Evolutionary conservation across 129 eudicot genomes (phyloP), one percentile per base, ranked within the genome.

Genomic region (Ambrosia trifida): DNA sequence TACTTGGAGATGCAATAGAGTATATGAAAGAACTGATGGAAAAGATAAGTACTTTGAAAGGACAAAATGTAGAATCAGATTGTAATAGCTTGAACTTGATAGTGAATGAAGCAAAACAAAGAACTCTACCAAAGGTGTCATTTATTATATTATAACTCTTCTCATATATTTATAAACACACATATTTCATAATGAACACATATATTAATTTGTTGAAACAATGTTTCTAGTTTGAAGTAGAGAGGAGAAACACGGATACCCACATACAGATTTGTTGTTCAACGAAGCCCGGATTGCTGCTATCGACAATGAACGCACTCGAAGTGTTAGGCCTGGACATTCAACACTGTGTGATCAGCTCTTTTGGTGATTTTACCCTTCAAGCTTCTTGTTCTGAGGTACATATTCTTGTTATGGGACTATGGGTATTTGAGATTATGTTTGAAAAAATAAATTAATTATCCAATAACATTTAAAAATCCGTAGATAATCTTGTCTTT

Each of bases 351-450:
- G 90, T 88, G 11, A 70, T 88, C 2, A 88, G 97, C 64, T 85
- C 87, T 35, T 91, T 91, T 66, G 79, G 69, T 69, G 95, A 88
- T 70, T 91, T 91, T 54, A 72, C 90, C 9, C 64, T 91, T 17
- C 82, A 88, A 69, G 97, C 97, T 78, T 83, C 92, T 52, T 91
- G 97, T 72, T 81, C 72, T 1, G 95, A 91, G 97, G 97, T 90
- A 74, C 14, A 24, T 19, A 45, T 56, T 44, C 60, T 50, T 12
- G 1, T 24, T 24, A 24, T 19, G 18, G 3, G 58, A 24, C 1
- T 24, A 24, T 19, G 18, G 3, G 58, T 33, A 24, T 16, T 46
- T 46, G 11, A 12, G 52, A 13, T 11, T 46, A 1, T 0, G 3
- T 4, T 3, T 5, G 9, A 16, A 46, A 13, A 13, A 47, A 12